A percentile compares a stretch with the other conserved stretches of the same genome.
Conservation (phyloP, 176 grass and related monocot genomes). For the Musa acuminata region DNA sequence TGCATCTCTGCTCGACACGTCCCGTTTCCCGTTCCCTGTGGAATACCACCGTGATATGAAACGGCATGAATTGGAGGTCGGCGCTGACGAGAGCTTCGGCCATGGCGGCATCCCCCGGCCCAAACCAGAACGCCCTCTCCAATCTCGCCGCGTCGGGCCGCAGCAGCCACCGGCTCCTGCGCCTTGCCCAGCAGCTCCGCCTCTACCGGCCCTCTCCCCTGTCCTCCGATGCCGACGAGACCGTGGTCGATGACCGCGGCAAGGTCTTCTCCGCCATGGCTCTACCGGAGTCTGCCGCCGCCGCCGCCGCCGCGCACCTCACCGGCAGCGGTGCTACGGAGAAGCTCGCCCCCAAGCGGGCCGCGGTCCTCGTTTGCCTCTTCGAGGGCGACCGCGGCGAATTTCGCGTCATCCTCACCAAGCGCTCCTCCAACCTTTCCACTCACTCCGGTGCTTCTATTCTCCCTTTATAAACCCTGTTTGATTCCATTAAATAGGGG, state of each 20-base stretch:
- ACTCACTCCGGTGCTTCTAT: constrained; percentile 44
- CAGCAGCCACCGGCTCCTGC: constrained; percentile 11
- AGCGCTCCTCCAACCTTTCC: constrained; percentile 67
- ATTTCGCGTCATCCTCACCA: constrained; percentile 74
- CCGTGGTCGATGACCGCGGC: constrained; percentile 27
- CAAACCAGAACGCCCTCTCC: neutral
- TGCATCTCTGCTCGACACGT: neutral
- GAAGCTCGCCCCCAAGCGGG: constrained; percentile 13
- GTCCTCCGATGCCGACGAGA: constrained; percentile 5
- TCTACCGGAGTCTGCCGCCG: constrained; percentile 24
- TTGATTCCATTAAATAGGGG: neutral
- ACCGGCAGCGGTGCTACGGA: neutral
- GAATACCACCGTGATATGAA: too few relatives aligned
- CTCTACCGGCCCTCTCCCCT: constrained; percentile 26
- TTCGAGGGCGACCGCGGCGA: constrained; percentile 54
- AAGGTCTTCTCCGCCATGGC: constrained; percentile 37
- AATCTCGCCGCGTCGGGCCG: neutral
- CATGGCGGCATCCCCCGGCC: constrained; percentile 4
- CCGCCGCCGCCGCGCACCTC: neutral
- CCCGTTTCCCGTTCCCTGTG: too few relatives aligned
- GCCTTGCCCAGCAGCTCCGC: constrained; percentile 32
- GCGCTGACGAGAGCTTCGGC: constrained; percentile 7
- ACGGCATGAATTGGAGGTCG: neutral
- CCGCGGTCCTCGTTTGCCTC: constrained; percentile 79
- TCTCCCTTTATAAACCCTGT: neutral